Conservation (phyloP, 2,329 filamentous ascomycete genomes). For the Phoma sp. region DNA sequence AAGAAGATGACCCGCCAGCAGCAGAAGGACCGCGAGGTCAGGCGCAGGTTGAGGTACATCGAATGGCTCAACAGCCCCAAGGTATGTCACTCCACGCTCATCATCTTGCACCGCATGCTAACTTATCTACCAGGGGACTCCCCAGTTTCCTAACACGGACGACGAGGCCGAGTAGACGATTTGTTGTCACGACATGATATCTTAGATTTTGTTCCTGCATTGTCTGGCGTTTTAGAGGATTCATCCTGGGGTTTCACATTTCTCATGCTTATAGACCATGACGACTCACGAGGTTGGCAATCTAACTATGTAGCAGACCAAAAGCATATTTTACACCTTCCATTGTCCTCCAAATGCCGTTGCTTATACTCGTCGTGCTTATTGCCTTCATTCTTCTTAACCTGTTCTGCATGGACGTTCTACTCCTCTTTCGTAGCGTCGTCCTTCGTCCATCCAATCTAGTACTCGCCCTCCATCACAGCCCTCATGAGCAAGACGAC, state of each 20-base stretch:
- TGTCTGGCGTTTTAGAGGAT: constrained; percentile 25
- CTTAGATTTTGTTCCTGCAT: constrained; percentile 29
- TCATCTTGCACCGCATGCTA: constrained; percentile 19
- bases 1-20: constrained; percentile 99
- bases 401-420: no score
- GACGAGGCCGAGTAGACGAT: constrained; percentile 44
- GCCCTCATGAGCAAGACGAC: no score
- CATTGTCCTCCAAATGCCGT: not conserved
- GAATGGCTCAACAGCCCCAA: constrained; percentile 77
- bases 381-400: no score
- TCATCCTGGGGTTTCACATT: constrained; percentile 13
- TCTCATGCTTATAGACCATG: constrained; percentile 15
- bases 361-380: no score
- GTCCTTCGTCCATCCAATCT: no score
- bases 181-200: constrained; percentile 19
- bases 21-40: constrained; percentile 88
- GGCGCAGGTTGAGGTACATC: constrained; percentile 83
- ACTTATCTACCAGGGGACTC: constrained; percentile 44
- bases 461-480: no score
- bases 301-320: constrained; percentile 16
- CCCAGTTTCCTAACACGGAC: constrained; percentile 49
- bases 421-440: no score
- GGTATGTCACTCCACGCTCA: constrained; percentile 29
- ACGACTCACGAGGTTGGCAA: constrained; percentile 19
- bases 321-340: constrained; percentile 14